phyloP scores from a whole-genome alignment of 352 stramenopile genomes.

The Globisporangium nunn region DNA sequence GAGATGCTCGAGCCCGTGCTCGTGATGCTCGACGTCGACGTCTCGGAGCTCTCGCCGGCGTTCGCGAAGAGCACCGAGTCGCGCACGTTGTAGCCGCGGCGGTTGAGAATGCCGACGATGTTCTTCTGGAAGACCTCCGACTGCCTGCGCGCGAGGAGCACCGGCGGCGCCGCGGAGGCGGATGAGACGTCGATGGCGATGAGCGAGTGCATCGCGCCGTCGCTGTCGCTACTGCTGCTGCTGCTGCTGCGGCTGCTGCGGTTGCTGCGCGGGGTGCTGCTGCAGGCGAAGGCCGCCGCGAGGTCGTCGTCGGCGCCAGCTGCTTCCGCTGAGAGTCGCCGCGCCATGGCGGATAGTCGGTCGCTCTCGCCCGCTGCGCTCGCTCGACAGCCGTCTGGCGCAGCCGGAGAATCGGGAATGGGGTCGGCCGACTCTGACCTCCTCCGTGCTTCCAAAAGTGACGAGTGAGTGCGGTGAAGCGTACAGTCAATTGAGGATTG shows the following conservation, averaged over 20 bases:
- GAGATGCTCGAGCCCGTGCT: conserved; percentile 56
- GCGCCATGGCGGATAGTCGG: too few species aligned
- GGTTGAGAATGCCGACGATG: conserved; percentile 72
- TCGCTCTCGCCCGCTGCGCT: too few species aligned
- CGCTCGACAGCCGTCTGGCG: too few species aligned
- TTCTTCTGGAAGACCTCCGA: conserved; percentile 57
- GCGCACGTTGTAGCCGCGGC: conserved; percentile 77
- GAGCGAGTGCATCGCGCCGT: conserved; percentile 1
- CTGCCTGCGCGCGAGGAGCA: conserved; percentile 4
- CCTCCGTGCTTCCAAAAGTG: too few species aligned
- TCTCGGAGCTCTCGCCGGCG: conserved; percentile 38
- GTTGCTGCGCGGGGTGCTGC: too few species aligned
- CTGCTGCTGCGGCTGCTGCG: not conserved
- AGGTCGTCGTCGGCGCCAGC: not conserved
- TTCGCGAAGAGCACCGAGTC: conserved; percentile 28
- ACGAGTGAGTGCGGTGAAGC: too few species aligned
- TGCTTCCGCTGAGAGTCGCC: not conserved
- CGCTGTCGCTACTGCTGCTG: conserved; percentile 1
- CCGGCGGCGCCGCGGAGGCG: not conserved
- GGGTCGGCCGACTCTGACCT: too few species aligned
- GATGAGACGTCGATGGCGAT: conserved; percentile 5
- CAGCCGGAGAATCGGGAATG: not conserved
- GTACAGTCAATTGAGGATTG: too few species aligned
- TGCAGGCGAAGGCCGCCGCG: not conserved
- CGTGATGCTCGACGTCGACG: conserved; percentile 52